Conservation (phyloP, 768 basidiomycete genomes). For the Leccinum variicolor region DNA sequence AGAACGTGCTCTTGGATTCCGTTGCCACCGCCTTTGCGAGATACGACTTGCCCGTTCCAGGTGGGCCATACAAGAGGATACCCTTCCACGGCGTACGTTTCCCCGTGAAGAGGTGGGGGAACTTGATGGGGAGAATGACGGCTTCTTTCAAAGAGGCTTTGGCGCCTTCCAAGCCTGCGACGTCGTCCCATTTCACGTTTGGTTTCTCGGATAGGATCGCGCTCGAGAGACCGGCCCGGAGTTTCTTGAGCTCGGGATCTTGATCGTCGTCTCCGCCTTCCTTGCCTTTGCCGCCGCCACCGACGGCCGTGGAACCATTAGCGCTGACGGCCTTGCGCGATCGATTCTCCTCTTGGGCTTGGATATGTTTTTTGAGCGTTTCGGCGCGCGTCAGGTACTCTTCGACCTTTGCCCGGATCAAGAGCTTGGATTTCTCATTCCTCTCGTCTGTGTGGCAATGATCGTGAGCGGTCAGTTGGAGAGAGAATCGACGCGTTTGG, state of each 20-base stretch:
- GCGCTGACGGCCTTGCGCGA: constrained; percentile 48
- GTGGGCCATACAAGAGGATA: constrained; percentile 94
- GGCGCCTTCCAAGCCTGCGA: constrained; percentile 92
- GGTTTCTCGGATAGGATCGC: constrained; percentile 93
- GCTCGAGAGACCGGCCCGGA: constrained; percentile 83
- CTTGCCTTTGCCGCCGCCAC: constrained; percentile 46
- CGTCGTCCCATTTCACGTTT: constrained; percentile 97
- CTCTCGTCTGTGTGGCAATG: constrained; percentile 55
- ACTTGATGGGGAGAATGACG: constrained; percentile 99
- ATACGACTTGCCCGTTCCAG: constrained; percentile 96
- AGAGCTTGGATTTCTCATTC: constrained; percentile 85
- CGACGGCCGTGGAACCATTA: constrained; percentile 41
- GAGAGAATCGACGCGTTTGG: neutral
- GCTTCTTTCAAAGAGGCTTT: constrained; percentile 97
- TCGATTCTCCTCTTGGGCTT: constrained; percentile 54
- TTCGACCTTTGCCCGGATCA: constrained; percentile 84
- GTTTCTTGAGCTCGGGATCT: constrained; percentile 94
- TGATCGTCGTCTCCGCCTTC: constrained; percentile 60
- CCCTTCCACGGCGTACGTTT: constrained; percentile 98
- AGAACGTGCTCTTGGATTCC: constrained; percentile 99
- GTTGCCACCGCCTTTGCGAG: constrained; percentile 98
- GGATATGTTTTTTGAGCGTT: constrained; percentile 82
- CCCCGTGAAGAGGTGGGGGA: constrained; percentile 97
- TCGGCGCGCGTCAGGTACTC: constrained; percentile 94
- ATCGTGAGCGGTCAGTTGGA: constrained; percentile 1